phyloP scores from a whole-genome alignment of 768 basidiomycete species.

The Russula vinacea region DNA sequence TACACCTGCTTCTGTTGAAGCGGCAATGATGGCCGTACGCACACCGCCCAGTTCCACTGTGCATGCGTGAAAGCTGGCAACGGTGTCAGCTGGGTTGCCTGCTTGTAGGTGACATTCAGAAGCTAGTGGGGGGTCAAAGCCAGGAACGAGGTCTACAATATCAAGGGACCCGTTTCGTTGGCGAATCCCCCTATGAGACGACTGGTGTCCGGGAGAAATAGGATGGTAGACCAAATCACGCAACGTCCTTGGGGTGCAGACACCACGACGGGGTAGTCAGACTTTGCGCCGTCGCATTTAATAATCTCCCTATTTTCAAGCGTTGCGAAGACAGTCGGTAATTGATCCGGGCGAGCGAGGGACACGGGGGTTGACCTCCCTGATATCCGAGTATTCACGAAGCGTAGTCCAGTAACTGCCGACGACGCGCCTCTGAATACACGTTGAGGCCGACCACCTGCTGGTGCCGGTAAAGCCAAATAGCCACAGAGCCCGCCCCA shows the following conservation, averaged over 20 bases:
- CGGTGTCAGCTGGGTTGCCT: conserved; percentile 55
- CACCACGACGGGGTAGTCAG: conserved; percentile 39
- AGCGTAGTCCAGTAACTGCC: conserved; percentile 52
- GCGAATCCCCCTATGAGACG: conserved; percentile 55
- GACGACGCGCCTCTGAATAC: conserved; percentile 43
- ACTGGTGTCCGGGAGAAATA: conserved; percentile 48
- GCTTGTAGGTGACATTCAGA: conserved; percentile 52
- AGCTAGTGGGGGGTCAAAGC: conserved; percentile 38
- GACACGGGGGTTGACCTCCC: conserved; percentile 29
- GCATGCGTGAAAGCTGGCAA: conserved; percentile 54
- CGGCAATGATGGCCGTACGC: conserved; percentile 53
- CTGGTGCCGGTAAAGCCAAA: conserved; percentile 52
- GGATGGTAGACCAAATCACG: conserved; percentile 49
- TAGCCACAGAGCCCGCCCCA: conserved; percentile 56
- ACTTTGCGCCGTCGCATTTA: conserved; percentile 47
- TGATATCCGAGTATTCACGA: conserved; percentile 35
- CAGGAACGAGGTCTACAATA: conserved; percentile 50
- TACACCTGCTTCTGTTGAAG: conserved; percentile 61
- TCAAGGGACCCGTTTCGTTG: conserved; percentile 64
- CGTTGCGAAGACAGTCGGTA: conserved; percentile 29
- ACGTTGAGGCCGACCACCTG: conserved; percentile 43
- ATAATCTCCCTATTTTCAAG: conserved; percentile 60
- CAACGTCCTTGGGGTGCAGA: conserved; percentile 43
- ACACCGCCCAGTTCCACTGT: conserved; percentile 50
- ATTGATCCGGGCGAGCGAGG: conserved; percentile 28